These are phyloP conservation scores for Asclepias syriaca DNA, from an alignment of 257 asterid species.

Conservation along the genomic window DNA sequence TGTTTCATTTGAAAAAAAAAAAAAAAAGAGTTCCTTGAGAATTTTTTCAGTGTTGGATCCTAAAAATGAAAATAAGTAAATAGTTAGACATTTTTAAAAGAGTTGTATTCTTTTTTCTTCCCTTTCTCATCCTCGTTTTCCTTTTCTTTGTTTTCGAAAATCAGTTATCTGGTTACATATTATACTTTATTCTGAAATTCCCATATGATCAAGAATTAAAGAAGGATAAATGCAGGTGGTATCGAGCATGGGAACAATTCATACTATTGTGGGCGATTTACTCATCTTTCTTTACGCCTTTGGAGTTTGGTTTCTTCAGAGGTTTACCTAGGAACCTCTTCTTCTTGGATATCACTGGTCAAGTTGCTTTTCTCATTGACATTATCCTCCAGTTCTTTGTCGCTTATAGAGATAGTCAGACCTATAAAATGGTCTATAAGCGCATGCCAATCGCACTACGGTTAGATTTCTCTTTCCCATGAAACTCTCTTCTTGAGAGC, in stretches of 20 bases:
- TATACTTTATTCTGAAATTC: not conserved
- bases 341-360: conserved; percentile 34
- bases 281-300: conserved; percentile 38
- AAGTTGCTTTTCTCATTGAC: conserved; percentile 38
- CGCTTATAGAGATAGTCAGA: conserved; percentile 40
- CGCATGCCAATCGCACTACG: conserved; percentile 36
- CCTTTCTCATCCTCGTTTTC: not conserved
- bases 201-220: not conserved
- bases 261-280: conserved; percentile 41
- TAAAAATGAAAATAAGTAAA: not conserved
- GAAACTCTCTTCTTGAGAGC: not conserved
- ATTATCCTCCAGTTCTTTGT: conserved; percentile 34
- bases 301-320: conserved; percentile 43
- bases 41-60: not conserved
- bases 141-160: not conserved
- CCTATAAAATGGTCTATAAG: conserved; percentile 31
- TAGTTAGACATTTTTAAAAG: too few species aligned
- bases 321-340: conserved; percentile 37
- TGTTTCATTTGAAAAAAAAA: too few species aligned
- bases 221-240: conserved; percentile 30
- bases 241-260: conserved; percentile 39
- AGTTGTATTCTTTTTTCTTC: not conserved
- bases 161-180: not conserved
- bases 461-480: conserved; percentile 19
- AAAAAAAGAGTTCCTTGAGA: not conserved